phyloP scores from a whole-genome alignment of 2,329 filamentous ascomycete species.

The Metarhizium sp. region DNA sequence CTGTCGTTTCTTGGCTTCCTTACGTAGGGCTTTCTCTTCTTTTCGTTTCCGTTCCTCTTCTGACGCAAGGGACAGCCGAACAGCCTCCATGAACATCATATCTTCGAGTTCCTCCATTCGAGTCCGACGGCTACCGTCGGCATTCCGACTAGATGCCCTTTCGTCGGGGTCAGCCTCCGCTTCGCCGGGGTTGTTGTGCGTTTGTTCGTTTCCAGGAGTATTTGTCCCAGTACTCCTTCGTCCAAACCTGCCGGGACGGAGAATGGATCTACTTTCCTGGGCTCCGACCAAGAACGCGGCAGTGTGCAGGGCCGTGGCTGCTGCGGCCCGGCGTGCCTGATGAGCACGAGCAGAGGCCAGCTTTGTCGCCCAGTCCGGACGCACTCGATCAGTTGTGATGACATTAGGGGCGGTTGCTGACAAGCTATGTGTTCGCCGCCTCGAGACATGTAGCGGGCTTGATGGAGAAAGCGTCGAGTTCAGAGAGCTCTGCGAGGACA shows the following conservation, averaged over 20 bases:
- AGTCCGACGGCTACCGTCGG: constrained; percentile 24
- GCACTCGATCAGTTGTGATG: constrained; percentile 83
- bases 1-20: constrained; percentile 76
- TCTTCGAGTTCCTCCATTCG: constrained; percentile 87
- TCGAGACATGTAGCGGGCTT: constrained; percentile 24
- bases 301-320: constrained; percentile 87
- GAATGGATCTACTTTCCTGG: constrained; percentile 38
- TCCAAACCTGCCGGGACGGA: constrained; percentile 42
- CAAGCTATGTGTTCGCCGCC: constrained; percentile 48
- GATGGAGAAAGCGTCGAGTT: constrained; percentile 45
- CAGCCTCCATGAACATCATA: constrained; percentile 98
- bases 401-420: constrained; percentile 79
- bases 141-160: constrained; percentile 9
- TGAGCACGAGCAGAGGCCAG: constrained; percentile 76
- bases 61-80: constrained; percentile 78
- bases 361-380: constrained; percentile 92
- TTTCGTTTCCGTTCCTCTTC: constrained; percentile 89
- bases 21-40: constrained; percentile 45
- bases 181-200: constrained; percentile 5
- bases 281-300: constrained; percentile 85
- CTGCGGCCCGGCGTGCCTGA: constrained; percentile 76
- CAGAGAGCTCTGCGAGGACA: constrained; percentile 80
- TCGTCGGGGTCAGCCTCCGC: constrained; percentile 16
- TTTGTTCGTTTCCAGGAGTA: constrained; percentile 16
- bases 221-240: constrained; percentile 37